Percentiles rank a stretch among this genome's conserved stretches.
Evolutionary conservation across 176 grass and related monocot species (phyloP).

Genomic region (Aegilops tauschii): DNA sequence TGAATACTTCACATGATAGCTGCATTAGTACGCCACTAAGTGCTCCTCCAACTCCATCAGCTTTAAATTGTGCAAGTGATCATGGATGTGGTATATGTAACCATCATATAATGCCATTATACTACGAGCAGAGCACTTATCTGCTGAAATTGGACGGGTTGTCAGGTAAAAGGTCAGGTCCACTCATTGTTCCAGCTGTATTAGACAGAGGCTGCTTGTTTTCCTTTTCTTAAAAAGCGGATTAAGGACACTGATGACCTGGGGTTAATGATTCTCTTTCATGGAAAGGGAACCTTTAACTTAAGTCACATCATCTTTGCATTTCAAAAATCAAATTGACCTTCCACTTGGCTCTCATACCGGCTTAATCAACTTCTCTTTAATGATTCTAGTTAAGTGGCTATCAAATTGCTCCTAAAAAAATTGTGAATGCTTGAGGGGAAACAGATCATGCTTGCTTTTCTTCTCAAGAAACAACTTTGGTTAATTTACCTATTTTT

Average conservation of each 20-base stretch:
- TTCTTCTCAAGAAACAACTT: neutral
- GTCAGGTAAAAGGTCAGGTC: conserved; percentile 43
- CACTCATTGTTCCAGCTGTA: conserved; percentile 52
- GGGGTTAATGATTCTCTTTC: conserved; percentile 38
- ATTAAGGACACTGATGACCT: conserved; percentile 49
- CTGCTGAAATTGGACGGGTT: conserved; percentile 17
- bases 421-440: neutral
- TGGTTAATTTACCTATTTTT: neutral
- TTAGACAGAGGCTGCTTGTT: conserved; percentile 23
- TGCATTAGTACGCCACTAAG: neutral
- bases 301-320: conserved; percentile 29
- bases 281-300: conserved; percentile 27
- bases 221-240: conserved; percentile 44
- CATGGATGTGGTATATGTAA: neutral
- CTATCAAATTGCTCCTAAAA: neutral
- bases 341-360: conserved; percentile 10
- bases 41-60: neutral
- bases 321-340: neutral
- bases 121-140: conserved; percentile 13
- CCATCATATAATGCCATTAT: neutral
- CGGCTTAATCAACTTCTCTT: neutral
- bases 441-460: neutral
- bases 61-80: neutral
- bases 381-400: neutral
- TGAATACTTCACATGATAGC: conserved; percentile 11